Evolutionary conservation across 257 asterid species (phyloP).

Genomic region (Echites panduratus): DNA sequence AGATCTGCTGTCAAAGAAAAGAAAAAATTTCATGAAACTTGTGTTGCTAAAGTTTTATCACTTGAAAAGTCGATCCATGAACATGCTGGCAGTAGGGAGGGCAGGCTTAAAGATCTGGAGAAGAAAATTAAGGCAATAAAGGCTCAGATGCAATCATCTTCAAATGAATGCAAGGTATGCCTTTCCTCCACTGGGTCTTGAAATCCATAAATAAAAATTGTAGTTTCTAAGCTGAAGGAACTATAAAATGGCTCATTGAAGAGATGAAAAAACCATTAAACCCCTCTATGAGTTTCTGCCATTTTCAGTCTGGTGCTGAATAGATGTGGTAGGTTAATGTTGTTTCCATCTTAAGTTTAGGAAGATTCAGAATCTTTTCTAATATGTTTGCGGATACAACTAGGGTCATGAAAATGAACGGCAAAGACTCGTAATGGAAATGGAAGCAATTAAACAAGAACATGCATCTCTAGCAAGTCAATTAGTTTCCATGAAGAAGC

Average conservation of each 20-base stretch:
- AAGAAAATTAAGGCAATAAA: constrained; percentile 63
- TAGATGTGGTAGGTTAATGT: constrained; percentile 10
- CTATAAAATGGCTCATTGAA: not conserved
- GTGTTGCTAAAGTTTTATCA: constrained; percentile 60
- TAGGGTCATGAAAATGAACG: constrained; percentile 83
- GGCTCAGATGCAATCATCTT: constrained; percentile 69
- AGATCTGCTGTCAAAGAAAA: constrained; percentile 58
- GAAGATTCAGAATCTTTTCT: constrained; percentile 3
- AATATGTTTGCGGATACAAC: constrained; percentile 22
- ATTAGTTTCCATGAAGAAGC: constrained; percentile 49
- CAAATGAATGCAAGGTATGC: constrained; percentile 70
- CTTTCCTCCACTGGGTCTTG: not conserved
- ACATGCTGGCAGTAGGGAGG: constrained; percentile 78
- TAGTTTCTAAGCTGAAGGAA: not conserved
- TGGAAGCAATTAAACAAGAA: constrained; percentile 88
- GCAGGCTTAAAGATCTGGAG: constrained; percentile 76
- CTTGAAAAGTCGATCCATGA: constrained; percentile 75
- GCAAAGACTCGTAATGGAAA: constrained; percentile 83
- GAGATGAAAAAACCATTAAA: not conserved
- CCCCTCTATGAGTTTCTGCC: not conserved
- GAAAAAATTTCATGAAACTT: constrained; percentile 45
- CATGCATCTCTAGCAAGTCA: constrained; percentile 59
- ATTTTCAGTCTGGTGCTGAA: not conserved
- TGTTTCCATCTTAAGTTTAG: constrained; percentile 4
- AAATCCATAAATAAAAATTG: not conserved